Base-by-base conservation (phyloP, 1,139 yeast species). In the Candida tunisiensis region DNA sequence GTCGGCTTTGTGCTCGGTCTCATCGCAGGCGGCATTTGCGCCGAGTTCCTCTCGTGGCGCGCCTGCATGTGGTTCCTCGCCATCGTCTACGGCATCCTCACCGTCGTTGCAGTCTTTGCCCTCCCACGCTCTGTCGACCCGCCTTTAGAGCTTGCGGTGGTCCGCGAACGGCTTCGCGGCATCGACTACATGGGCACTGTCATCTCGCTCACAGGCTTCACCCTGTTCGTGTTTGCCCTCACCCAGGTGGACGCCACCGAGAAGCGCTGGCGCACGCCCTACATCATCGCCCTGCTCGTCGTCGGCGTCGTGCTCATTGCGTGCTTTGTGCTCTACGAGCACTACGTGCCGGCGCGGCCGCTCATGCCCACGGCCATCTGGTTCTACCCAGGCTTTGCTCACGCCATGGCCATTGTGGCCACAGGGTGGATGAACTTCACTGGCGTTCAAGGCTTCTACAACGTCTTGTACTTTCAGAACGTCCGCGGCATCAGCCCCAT, bases 351-450 rank as follows among this genome's bases (percentile, higher is more conserved):
- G 2, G 29, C 38, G 20, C 35, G 42, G 6, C 65, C 67, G 11
- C 38, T 61, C 11, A 55, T 60, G 60, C 65, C 65, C 8, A 50
- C 58, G 53, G 30, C 34, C 23, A 42, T 60, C 26, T 60, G 60
- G 55, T 43, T 36, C 25, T 51, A 41, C 28, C 46, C 41, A 16
- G 54, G 57, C 25, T 59, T 60, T 25, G 44, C 50, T 8, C 24
- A 59, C 4, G 49, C 57, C 30, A 56, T 60, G 59, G 29, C 39
- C 3, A 47, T 55, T 29, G 41, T 51, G 8, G 28, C 44, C 1
- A 40, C 55, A 15, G 48, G 49, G 4, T 59, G 63, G 62, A 47
- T 55, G 47, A 37, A 40, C 9, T 61, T 60, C 32, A 45, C 41
- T 19, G 65, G 65, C 9, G 39, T 49, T 7, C 33, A 58, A 15